A percentile compares a stretch with the other conserved stretches of the same genome.
Evolutionary conservation across 768 basidiomycete genomes (phyloP).

Genomic region (Phallus indusiatus): DNA sequence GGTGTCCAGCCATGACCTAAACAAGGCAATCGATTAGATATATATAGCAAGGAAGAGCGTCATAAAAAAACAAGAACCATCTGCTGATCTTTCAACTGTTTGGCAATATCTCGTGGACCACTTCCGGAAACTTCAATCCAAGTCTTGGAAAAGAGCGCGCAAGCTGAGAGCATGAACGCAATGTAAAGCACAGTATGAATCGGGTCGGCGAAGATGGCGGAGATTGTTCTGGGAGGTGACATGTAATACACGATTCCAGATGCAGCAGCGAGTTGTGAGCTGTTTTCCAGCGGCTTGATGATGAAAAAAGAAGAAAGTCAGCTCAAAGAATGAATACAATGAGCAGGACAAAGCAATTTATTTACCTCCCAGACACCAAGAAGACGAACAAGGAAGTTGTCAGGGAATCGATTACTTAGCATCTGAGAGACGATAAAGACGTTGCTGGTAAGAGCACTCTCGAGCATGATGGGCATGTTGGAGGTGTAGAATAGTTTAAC

Average conservation of each 20-base stretch:
- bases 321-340: not conserved
- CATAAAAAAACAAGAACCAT: conserved; percentile 47
- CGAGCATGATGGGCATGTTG: conserved; percentile 99
- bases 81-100: conserved; percentile 96
- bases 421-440: conserved; percentile 96
- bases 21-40: conserved; percentile 21
- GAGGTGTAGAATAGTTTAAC: conserved; percentile 98
- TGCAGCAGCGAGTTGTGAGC: conserved; percentile 80
- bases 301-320: not conserved
- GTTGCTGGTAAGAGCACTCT: conserved; percentile 86
- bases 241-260: conserved; percentile 97
- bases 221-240: conserved; percentile 92
- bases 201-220: conserved; percentile 81
- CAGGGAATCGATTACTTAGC: conserved; percentile 85
- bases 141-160: conserved; percentile 97
- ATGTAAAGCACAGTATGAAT: conserved; percentile 90
- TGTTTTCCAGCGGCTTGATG: conserved; percentile 81
- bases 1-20: conserved; percentile 60
- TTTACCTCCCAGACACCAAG: conserved; percentile 97
- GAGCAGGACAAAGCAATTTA: too few relatives aligned
- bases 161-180: conserved; percentile 85
- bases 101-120: conserved; percentile 92
- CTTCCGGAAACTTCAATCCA: conserved; percentile 99
- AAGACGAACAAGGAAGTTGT: conserved; percentile 80
- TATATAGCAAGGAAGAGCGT: not conserved